Conservation (phyloP, 1,139 yeast species). For the Lodderomyces metapsilosis region DNA sequence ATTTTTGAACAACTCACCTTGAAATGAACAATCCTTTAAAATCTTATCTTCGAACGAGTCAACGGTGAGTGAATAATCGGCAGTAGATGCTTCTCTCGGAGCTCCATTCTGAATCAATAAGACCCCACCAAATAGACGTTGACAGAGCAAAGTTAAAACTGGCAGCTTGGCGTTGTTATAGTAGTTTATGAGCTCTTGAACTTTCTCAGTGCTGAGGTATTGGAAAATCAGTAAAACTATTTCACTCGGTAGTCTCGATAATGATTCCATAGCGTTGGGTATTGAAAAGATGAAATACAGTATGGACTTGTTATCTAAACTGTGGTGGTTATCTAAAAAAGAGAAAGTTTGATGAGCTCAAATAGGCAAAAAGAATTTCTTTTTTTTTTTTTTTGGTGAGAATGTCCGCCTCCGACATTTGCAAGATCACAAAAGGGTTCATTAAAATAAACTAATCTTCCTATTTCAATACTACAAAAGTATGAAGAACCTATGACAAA, state of each 20-base stretch:
- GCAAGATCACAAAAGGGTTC: no score
- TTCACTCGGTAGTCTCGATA: constrained; percentile 24
- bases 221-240: constrained; percentile 23
- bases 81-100: constrained; percentile 9
- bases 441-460: no score
- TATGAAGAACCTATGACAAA: no score
- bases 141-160: constrained; percentile 15
- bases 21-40: constrained; percentile 6
- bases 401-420: constrained; percentile 2
- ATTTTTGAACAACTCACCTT: constrained; percentile 17
- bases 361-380: background rate
- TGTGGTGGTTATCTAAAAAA: constrained; percentile 1
- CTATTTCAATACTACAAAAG: no score
- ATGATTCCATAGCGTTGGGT: constrained; percentile 1
- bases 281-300: no score
- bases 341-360: background rate
- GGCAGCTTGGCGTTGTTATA: constrained; percentile 8
- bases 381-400: background rate
- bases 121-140: constrained; percentile 24
- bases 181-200: constrained; percentile 16
- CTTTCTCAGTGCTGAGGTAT: constrained; percentile 22
- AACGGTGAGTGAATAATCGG: constrained; percentile 14
- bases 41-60: constrained; percentile 13
- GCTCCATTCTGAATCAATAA: constrained; percentile 17
- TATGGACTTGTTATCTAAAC: no score